phyloP scores from a whole-genome alignment of 1,139 yeast genomes.

The Saccharomyces hybrid region DNA sequence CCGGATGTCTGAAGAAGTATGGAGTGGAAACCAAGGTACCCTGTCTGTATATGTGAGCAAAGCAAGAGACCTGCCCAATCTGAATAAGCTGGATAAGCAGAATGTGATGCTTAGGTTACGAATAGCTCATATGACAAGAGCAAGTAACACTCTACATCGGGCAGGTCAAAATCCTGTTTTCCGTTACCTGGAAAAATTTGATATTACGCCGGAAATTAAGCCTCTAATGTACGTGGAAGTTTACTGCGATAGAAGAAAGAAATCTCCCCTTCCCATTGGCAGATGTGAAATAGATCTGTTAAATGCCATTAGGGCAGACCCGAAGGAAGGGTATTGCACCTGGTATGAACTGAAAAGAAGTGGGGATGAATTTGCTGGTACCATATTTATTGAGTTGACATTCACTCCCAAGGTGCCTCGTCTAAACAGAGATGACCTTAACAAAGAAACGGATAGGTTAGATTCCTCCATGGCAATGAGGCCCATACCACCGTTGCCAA shows the following conservation, averaged over 20 bases:
- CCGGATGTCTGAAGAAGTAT: slow-evolving; percentile 17
- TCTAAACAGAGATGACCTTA: slow-evolving; percentile 8
- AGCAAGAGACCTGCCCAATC: slow-evolving; percentile 72
- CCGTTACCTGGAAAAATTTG: slow-evolving; percentile 70
- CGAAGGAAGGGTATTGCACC: slow-evolving; percentile 71
- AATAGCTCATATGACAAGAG: slow-evolving; percentile 70
- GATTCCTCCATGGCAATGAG: slow-evolving; percentile 29
- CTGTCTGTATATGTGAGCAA: slow-evolving; percentile 38
- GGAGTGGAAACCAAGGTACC: slow-evolving; percentile 33
- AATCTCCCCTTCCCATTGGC: slow-evolving; percentile 81
- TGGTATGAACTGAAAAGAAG: slow-evolving; percentile 72
- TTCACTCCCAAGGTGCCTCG: slow-evolving; percentile 62
- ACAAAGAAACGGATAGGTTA: slow-evolving; percentile 13
- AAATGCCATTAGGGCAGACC: slow-evolving; percentile 55
- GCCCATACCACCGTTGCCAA: slow-evolving; percentile 36
- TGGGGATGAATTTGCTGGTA: slow-evolving; percentile 72
- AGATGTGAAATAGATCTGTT: slow-evolving; percentile 71
- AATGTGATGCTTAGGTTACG: slow-evolving; percentile 79
- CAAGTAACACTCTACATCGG: slow-evolving; percentile 63
- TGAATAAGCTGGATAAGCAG: slow-evolving; percentile 78
- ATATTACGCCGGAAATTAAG: slow-evolving; percentile 51
- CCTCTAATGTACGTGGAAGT: slow-evolving; percentile 64
- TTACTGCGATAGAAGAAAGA: slow-evolving; percentile 71
- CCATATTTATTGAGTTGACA: slow-evolving; percentile 82
- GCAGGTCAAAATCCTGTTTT: slow-evolving; percentile 92